A percentile compares a stretch with the other conserved stretches of the same genome.
Conservation (phyloP, 2,329 filamentous ascomycete species). For the Fusarium burgessii region DNA sequence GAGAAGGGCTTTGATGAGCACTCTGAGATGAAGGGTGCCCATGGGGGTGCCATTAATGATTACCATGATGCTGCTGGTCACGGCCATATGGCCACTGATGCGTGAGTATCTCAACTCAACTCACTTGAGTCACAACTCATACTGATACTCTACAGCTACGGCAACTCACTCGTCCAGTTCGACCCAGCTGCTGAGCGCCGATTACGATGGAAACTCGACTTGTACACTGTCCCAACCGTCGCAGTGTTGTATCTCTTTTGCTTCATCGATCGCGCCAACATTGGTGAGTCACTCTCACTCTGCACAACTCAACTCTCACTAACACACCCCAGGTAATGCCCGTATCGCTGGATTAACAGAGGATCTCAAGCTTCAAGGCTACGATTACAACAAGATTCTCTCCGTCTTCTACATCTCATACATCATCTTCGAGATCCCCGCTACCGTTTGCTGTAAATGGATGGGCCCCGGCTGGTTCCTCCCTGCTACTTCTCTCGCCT, state of each 20-base stretch:
- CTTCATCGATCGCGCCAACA: constrained; percentile 81
- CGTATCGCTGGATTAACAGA: constrained; percentile 68
- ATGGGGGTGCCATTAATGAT: constrained; percentile 19
- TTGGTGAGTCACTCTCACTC: constrained; percentile 61
- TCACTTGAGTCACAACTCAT: background rate
- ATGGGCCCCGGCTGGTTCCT: constrained; percentile 75
- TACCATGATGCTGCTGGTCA: constrained; percentile 39
- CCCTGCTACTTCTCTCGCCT: constrained; percentile 66
- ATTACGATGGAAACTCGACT: constrained; percentile 73
- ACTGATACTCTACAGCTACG: constrained; percentile 36
- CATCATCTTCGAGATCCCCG: constrained; percentile 74
- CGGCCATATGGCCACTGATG: constrained; percentile 41
- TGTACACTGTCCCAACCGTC: constrained; percentile 74
- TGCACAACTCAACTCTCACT: background rate
- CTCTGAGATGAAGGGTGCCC: constrained; percentile 38
- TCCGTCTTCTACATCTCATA: constrained; percentile 75
- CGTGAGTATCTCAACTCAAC: constrained; percentile 29
- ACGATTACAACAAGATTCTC: constrained; percentile 73
- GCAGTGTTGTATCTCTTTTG: constrained; percentile 77
- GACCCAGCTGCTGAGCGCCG: constrained; percentile 62
- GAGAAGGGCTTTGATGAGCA: constrained; percentile 40
- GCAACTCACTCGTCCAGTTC: constrained; percentile 45
- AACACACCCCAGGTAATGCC: constrained; percentile 55
- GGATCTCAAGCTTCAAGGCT: constrained; percentile 65
- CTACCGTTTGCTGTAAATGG: constrained; percentile 72